Conservation (phyloP, 2,329 filamentous ascomycete species). For the Ilyonectria sp. region DNA sequence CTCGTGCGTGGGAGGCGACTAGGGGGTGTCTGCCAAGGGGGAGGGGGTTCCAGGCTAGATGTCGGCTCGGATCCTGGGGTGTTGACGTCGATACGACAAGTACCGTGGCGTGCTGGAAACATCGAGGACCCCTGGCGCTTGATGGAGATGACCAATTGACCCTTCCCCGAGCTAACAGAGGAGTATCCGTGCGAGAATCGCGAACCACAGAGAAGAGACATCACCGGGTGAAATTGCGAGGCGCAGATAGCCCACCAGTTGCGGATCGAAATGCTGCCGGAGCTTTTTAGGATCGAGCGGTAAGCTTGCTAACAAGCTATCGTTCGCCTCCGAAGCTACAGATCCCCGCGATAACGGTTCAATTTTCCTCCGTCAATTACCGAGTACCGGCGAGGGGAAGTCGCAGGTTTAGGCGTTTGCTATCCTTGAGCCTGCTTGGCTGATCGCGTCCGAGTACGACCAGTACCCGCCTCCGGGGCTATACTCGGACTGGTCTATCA, state of each 20-base stretch:
- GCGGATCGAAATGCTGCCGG: background rate
- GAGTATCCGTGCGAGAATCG: background rate
- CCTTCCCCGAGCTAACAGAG: conserved; percentile 6
- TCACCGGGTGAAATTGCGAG: background rate
- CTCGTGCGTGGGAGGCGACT: conserved; percentile 9
- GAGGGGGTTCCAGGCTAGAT: conserved; percentile 15
- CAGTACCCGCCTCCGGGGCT: conserved; percentile 11
- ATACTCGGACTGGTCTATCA: conserved; percentile 1
- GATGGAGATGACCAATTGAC: conserved; percentile 1
- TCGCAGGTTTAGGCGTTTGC: conserved; percentile 3
- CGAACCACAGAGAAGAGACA: background rate
- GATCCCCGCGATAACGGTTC: conserved; percentile 4
- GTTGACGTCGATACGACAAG: conserved; percentile 28
- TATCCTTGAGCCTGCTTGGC: background rate
- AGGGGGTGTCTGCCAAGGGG: conserved; percentile 1
- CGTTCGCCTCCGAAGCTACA: background rate
- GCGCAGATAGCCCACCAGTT: conserved; percentile 1
- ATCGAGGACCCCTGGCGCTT: conserved; percentile 11
- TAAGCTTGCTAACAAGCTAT: conserved; percentile 1
- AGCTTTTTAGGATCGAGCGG: background rate
- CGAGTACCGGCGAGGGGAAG: background rate
- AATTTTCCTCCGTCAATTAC: conserved; percentile 17
- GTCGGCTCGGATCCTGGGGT: conserved; percentile 20
- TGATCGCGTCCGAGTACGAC: background rate
- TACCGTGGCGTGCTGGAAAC: conserved; percentile 20